These are phyloP conservation scores for Thelonectria olida DNA, from an alignment of 2,329 filamentous ascomycete genomes.

Conservation along the genomic window DNA sequence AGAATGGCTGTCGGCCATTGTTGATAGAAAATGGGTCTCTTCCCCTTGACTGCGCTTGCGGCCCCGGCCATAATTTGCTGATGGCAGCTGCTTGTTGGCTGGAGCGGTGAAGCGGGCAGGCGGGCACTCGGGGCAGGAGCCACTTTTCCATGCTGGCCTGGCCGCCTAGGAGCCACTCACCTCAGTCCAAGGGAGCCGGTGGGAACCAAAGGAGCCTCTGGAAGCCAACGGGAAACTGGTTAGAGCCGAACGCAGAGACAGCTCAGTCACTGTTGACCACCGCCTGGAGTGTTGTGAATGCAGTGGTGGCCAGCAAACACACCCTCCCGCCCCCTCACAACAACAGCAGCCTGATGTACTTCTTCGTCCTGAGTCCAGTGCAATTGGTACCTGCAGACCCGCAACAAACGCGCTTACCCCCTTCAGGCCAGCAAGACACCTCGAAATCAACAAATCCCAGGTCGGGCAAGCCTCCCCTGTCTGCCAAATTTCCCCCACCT, in stretches of 20 bases:
- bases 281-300: too few species aligned
- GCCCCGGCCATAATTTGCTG: conserved; percentile 23
- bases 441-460: conserved; percentile 52
- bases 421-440: conserved; percentile 44
- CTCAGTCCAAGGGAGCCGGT: neutral
- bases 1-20: neutral
- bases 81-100: conserved; percentile 21
- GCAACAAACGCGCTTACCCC: conserved; percentile 46
- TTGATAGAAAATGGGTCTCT: neutral
- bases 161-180: conserved; percentile 3
- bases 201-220: conserved; percentile 4
- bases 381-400: conserved; percentile 26
- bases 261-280: too few species aligned
- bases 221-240: conserved; percentile 9
- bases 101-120: conserved; percentile 25
- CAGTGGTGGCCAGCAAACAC: conserved; percentile 1
- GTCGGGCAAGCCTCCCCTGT: conserved; percentile 45
- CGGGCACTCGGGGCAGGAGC: conserved; percentile 13
- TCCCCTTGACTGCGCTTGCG: neutral
- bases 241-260: conserved; percentile 7
- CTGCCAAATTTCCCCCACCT: conserved; percentile 59
- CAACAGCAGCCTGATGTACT: neutral
- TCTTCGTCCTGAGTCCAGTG: neutral
- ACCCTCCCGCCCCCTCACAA: neutral
- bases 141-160: too few species aligned